Conservation (phyloP, 2,329 filamentous ascomycete genomes). For the Phialocephala subalpina region DNA sequence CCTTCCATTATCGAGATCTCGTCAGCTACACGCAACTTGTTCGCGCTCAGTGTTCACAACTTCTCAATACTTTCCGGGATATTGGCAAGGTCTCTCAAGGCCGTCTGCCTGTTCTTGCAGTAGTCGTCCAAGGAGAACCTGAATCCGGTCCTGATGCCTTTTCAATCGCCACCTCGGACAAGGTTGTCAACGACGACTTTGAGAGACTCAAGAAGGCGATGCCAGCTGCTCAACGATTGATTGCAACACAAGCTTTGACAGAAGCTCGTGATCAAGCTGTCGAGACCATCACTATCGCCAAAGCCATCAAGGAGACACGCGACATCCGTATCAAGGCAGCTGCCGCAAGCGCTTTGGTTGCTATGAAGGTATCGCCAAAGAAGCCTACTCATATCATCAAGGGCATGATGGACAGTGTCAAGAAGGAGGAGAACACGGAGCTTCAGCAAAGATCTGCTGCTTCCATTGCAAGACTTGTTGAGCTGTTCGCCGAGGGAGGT, state of each 20-base stretch:
- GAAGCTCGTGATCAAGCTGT: constrained; percentile 78
- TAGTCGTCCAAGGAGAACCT: constrained; percentile 91
- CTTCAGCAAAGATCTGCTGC: constrained; percentile 86
- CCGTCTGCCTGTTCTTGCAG: constrained; percentile 82
- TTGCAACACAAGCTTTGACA: constrained; percentile 79
- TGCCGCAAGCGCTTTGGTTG: constrained; percentile 86
- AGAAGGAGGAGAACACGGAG: constrained; percentile 89
- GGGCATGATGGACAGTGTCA: constrained; percentile 97
- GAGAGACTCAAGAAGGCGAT: constrained; percentile 89
- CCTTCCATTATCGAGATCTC: constrained; percentile 85
- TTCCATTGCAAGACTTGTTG: constrained; percentile 86
- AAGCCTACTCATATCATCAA: constrained; percentile 94
- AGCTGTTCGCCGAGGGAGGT: constrained; percentile 81
- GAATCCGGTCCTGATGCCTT: constrained; percentile 94
- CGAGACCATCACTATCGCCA: constrained; percentile 81
- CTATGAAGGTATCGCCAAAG: constrained; percentile 88
- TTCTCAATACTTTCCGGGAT: constrained; percentile 91
- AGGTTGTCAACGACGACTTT: constrained; percentile 84
- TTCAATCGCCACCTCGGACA: constrained; percentile 86
- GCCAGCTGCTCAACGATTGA: constrained; percentile 85
- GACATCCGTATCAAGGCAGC: constrained; percentile 88
- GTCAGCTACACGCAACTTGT: constrained; percentile 90
- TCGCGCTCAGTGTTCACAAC: constrained; percentile 87
- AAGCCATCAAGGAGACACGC: constrained; percentile 77
- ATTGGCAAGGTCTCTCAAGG: constrained; percentile 80